phyloP scores from a whole-genome alignment of 2,329 filamentous ascomycete species.

The Epichloe aotearoae region DNA sequence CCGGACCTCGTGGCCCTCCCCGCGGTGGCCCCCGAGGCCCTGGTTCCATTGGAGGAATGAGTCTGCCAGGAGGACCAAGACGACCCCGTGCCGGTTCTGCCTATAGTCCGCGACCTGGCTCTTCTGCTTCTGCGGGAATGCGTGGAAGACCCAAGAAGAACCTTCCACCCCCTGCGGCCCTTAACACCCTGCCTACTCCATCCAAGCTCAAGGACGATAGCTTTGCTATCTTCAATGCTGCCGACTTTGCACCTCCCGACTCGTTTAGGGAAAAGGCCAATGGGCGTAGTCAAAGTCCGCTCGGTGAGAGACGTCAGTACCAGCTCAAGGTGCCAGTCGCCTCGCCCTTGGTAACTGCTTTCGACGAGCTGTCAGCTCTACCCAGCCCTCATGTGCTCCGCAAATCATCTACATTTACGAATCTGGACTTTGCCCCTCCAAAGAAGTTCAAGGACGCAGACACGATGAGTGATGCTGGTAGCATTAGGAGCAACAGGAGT shows the following conservation, averaged over 20 bases:
- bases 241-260: conserved; percentile 78
- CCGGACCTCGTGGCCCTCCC: conserved; percentile 15
- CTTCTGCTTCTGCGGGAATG: conserved; percentile 46
- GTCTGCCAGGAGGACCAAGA: conserved; percentile 30
- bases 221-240: conserved; percentile 52
- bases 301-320: conserved; percentile 57
- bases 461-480: conserved; percentile 50
- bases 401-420: conserved; percentile 67
- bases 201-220: conserved; percentile 72
- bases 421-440: conserved; percentile 72
- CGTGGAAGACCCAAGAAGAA: conserved; percentile 29
- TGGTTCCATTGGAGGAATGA: conserved; percentile 37
- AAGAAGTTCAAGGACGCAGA: conserved; percentile 56
- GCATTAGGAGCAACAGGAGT: conserved; percentile 50
- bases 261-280: conserved; percentile 52
- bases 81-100: conserved; percentile 40
- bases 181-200: conserved; percentile 72
- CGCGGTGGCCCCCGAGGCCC: conserved; percentile 17
- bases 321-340: conserved; percentile 58
- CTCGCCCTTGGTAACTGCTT: conserved; percentile 69
- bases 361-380: conserved; percentile 72
- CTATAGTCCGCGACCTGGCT: conserved; percentile 36
- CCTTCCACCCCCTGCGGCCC: conserved; percentile 55
- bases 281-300: conserved; percentile 53
- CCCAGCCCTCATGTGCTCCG: conserved; percentile 77